A percentile compares a stretch with the other conserved stretches of the same genome.
phyloP scores from a whole-genome alignment of 2,329 filamentous ascomycete species.

The Fusarium haematococcum region DNA sequence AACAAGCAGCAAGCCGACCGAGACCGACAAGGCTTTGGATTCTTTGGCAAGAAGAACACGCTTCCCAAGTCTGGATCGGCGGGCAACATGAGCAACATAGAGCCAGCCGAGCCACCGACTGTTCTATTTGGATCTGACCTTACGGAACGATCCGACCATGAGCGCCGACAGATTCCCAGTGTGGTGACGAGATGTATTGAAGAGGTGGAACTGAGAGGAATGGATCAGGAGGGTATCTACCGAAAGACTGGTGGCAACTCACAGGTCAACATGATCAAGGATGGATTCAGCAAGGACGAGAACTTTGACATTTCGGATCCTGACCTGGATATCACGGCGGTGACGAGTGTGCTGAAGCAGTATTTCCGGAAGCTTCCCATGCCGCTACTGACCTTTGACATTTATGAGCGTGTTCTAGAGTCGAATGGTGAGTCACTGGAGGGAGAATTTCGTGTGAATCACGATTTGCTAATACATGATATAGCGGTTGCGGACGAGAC shows the following conservation, averaged over 20 bases:
- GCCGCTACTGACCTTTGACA: slow-evolving; percentile 90
- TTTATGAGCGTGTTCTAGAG: slow-evolving; percentile 90
- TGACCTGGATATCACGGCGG: slow-evolving; percentile 93
- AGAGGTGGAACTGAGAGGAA: slow-evolving; percentile 94
- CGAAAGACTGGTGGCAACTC: slow-evolving; percentile 95
- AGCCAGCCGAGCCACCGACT: slow-evolving; percentile 65
- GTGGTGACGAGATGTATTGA: slow-evolving; percentile 95
- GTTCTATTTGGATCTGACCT: slow-evolving; percentile 91
- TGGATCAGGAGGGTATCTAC: slow-evolving; percentile 98
- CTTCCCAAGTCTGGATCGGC: slow-evolving; percentile 65
- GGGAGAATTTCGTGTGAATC: not conserved
- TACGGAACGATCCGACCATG: slow-evolving; percentile 84
- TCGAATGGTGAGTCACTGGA: slow-evolving; percentile 71
- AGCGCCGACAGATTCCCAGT: slow-evolving; percentile 88
- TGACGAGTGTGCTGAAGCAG: slow-evolving; percentile 95
- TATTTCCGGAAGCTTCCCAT: slow-evolving; percentile 95
- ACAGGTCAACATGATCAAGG: slow-evolving; percentile 89
- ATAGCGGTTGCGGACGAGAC: slow-evolving; percentile 73
- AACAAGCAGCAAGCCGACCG: slow-evolving; percentile 46
- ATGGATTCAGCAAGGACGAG: slow-evolving; percentile 87
- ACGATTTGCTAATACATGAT: slow-evolving; percentile 35
- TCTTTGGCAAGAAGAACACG: slow-evolving; percentile 72
- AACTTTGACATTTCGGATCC: slow-evolving; percentile 95
- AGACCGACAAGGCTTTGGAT: slow-evolving; percentile 73
- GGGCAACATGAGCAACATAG: slow-evolving; percentile 54